A percentile compares a stretch with the other conserved stretches of the same genome.
Conservation (phyloP, 1,139 yeast genomes). For the Hyphopichia burtonii region DNA sequence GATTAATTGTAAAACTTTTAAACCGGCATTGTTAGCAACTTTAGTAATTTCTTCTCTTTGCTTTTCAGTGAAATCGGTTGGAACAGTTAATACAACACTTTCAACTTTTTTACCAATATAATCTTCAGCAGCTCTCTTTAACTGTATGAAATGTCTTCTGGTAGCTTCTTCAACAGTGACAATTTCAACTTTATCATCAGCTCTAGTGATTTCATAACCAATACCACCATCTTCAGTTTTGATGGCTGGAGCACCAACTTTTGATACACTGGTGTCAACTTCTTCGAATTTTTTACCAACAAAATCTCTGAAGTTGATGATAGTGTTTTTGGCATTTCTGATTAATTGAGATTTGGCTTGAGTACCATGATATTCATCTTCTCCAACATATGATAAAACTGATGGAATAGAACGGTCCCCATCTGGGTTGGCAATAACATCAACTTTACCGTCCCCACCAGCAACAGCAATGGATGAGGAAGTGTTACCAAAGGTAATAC, state of each 20-base stretch:
- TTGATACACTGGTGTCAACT: slow-evolving; percentile 61
- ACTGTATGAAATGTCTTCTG: slow-evolving; percentile 78
- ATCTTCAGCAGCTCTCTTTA: slow-evolving; percentile 89
- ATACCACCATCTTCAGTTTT: slow-evolving; percentile 63
- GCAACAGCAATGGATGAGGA: slow-evolving; percentile 93
- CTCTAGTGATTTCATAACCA: slow-evolving; percentile 61
- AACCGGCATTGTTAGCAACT: slow-evolving; percentile 69
- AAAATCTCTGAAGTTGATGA: slow-evolving; percentile 90
- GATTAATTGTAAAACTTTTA: slow-evolving; percentile 81
- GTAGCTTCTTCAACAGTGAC: slow-evolving; percentile 75
- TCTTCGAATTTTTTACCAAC: slow-evolving; percentile 73
- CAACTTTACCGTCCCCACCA: slow-evolving; percentile 84
- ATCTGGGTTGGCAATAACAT: slow-evolving; percentile 97
- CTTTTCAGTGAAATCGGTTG: slow-evolving; percentile 77
- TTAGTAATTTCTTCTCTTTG: slow-evolving; percentile 67
- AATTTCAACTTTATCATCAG: slow-evolving; percentile 43
- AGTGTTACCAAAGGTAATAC: slow-evolving; percentile 95
- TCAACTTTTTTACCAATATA: slow-evolving; percentile 80
- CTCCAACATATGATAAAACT: slow-evolving; percentile 85
- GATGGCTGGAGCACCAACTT: slow-evolving; percentile 71
- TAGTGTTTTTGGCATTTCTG: slow-evolving; percentile 86
- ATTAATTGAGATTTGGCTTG: slow-evolving; percentile 92
- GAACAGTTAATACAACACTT: slow-evolving; percentile 86
- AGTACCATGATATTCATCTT: slow-evolving; percentile 95
- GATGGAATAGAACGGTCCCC: slow-evolving; percentile 98